Base-by-base conservation (phyloP, 768 basidiomycete genomes). In the Glaciozyma martinii region DNA sequence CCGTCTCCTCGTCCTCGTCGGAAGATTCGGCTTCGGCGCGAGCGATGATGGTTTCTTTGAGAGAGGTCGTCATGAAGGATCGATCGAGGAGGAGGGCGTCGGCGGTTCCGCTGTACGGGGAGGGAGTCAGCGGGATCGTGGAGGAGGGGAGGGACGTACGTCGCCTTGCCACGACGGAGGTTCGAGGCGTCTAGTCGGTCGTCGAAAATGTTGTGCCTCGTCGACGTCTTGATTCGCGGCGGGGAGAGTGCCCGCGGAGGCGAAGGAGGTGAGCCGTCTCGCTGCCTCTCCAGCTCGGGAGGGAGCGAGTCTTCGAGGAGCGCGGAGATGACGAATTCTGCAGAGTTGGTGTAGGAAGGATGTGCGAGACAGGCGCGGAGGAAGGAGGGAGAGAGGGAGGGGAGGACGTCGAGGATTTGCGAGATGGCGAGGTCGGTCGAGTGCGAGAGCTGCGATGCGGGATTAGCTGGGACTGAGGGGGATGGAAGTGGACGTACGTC, bases 41-140 rank as follows among this genome's bases (percentile, higher is more conserved):
- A 32, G 88, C 82, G 19, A 92, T 79, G 70, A 92, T 92, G 60
- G 88, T 86, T 2, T 83, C 83, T 72, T 93, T 91, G 83, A 92
- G 86, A 68, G 85, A 78, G 49, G 85, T 85, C n/a, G 56, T 56
- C 37, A 83, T 80, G 73, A 82, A 82, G 1, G 80, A 75, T 7
- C 80, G 81, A 71, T 91, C 87, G 21, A 80, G 79, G 15, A 85
- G 74, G 16, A 84, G 72, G 21, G 75, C 71, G 23, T 74, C 69
- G 10, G 77, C 78, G 29, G 83, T 81, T 40, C 81, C 80, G 46
- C 46, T 47, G 46, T 23, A 10, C 42, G 9, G 46, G 56, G 33
- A 33, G 53, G 5, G 29, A 16, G 30, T 54, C 53, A 33, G 53
- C 5, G 32, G 19, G 53, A 7, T 18, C 2, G 10, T 15, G 53